Evolutionary conservation across 164 flowering plant genomes (phyloP).

Genomic region (Malania oleifera): DNA sequence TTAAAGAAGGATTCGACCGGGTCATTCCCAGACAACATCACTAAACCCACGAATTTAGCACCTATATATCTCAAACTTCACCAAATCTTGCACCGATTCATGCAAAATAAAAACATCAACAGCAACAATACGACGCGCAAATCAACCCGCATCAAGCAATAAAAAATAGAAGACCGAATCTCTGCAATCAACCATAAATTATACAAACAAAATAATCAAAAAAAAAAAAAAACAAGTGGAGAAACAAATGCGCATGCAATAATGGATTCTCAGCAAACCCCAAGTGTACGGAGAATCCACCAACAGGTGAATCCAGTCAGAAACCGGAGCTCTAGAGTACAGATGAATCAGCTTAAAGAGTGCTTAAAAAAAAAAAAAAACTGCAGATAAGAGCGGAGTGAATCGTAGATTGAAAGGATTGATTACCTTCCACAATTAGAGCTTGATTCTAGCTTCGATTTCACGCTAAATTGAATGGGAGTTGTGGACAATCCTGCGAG

Average conservation of each 20-base stretch:
- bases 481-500: no score
- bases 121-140: not conserved
- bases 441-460: no score
- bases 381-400: no score
- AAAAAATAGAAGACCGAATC: not conserved
- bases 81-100: not conserved
- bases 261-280: not conserved
- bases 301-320: no score
- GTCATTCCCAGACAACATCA: constrained; percentile 60
- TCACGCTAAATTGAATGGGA: no score
- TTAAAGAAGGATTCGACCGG: constrained; percentile 68
- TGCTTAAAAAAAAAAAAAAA: no score
- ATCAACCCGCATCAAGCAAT: not conserved
- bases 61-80: not conserved
- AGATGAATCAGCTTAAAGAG: not conserved
- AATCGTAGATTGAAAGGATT: no score
- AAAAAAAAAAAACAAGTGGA: no score
- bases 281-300: not conserved
- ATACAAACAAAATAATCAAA: constrained; percentile 2
- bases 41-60: constrained; percentile 2
- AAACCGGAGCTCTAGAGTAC: no score
- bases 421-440: no score
- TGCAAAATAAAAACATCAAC: not conserved
- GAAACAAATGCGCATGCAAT: not conserved
- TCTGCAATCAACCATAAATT: no score